Percentiles rank a stretch among this genome's conserved stretches.
Conservation (phyloP, 2,329 filamentous ascomycete species). For the Lachnellula hyalina region DNA sequence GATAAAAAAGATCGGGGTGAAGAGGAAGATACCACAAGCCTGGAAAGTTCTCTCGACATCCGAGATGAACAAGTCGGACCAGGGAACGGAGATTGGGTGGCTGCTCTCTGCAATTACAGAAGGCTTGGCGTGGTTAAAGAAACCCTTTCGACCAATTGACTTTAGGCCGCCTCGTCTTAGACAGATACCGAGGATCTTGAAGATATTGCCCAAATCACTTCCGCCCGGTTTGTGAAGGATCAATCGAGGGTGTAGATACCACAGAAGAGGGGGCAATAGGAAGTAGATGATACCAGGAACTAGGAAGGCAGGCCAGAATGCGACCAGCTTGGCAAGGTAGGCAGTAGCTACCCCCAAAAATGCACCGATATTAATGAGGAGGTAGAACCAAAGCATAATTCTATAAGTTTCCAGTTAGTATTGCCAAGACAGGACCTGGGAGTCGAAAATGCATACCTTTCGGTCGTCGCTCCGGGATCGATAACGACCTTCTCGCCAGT, state of each 20-base stretch:
- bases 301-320: conserved; percentile 44
- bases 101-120: conserved; percentile 49
- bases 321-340: conserved; percentile 42
- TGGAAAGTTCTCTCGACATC: conserved; percentile 66
- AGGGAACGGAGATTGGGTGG: conserved; percentile 66
- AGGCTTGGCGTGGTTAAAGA: conserved; percentile 67
- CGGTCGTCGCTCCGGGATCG: conserved; percentile 52
- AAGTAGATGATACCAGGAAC: conserved; percentile 56
- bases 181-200: conserved; percentile 38
- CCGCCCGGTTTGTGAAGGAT: conserved; percentile 42
- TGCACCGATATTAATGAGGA: conserved; percentile 64
- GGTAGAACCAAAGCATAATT: conserved; percentile 50
- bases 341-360: conserved; percentile 39
- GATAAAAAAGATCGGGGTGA: conserved; percentile 41
- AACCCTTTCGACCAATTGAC: conserved; percentile 50
- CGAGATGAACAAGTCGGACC: conserved; percentile 77
- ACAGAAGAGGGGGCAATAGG: conserved; percentile 48
- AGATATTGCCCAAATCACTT: conserved; percentile 41
- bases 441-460: conserved; percentile 30
- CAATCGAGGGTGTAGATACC: conserved; percentile 36
- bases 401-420: too few species aligned
- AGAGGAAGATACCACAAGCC: conserved; percentile 63
- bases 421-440: too few species aligned
- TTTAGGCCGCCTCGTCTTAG: conserved; percentile 55
- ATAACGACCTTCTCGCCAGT: conserved; percentile 55